Conservation (phyloP, 176 grass and related monocot genomes). For the Phoenix dactylifera region DNA sequence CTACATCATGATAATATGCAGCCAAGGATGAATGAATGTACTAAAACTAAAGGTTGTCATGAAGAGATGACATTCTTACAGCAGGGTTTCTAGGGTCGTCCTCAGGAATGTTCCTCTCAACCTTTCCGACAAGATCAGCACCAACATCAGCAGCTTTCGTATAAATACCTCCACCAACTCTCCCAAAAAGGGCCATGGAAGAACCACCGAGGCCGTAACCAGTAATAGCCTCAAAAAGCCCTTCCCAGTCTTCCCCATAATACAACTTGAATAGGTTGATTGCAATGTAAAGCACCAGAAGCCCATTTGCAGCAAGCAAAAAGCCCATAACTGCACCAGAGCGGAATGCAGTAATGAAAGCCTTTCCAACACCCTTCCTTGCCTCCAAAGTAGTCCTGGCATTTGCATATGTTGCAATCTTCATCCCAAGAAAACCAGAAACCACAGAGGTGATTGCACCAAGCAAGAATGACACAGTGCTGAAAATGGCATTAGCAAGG, state of each 20-base stretch:
- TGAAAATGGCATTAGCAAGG: conserved; percentile 19
- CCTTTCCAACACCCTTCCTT: conserved; percentile 53
- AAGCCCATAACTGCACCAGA: conserved; percentile 76
- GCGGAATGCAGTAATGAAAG: conserved; percentile 53
- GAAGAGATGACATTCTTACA: conserved; percentile 17
- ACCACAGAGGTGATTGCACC: conserved; percentile 18
- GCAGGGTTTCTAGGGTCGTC: conserved; percentile 70
- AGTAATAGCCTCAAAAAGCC: conserved; percentile 58
- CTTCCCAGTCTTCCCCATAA: conserved; percentile 68
- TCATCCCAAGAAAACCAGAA: conserved; percentile 24
- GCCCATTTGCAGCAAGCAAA: conserved; percentile 45
- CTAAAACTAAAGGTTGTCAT: too few species aligned
- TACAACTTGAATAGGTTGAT: conserved; percentile 58
- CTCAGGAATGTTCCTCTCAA: conserved; percentile 53
- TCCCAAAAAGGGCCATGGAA: conserved; percentile 57
- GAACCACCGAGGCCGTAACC: conserved; percentile 70
- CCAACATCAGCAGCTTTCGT: conserved; percentile 71
- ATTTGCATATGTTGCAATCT: conserved; percentile 24
- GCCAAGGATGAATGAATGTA: too few species aligned
- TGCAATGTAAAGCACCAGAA: conserved; percentile 56
- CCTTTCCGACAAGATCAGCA: conserved; percentile 62
- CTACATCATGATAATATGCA: too few species aligned
- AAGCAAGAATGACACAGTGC: conserved; percentile 16
- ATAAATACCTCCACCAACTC: conserved; percentile 64
- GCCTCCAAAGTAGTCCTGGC: conserved; percentile 34